Evolutionary conservation across 202 grass and related monocot genomes (phyloP).

Genomic region (Digitaria exilis): DNA sequence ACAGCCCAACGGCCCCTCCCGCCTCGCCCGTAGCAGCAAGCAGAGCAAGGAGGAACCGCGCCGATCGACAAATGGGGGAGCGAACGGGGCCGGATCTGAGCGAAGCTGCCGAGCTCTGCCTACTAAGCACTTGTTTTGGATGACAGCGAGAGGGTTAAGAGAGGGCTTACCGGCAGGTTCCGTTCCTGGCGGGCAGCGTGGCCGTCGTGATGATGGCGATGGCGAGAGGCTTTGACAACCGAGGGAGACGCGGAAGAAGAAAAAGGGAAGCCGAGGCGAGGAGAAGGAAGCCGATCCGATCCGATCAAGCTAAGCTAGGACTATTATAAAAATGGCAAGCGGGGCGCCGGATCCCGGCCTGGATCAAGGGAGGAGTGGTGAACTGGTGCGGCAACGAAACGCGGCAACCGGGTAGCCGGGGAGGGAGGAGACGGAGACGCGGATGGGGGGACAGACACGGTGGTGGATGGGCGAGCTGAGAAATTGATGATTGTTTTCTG

Average conservation of each 20-base stretch:
- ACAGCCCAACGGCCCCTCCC: not conserved
- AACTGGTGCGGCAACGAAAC: not conserved
- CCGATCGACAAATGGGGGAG: not conserved
- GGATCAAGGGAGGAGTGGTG: not conserved
- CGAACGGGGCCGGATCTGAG: not conserved
- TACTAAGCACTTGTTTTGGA: not conserved
- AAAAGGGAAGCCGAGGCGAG: not conserved
- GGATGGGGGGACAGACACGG: not conserved
- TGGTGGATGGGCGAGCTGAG: no score
- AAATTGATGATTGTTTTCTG: not conserved
- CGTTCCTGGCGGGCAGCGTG: not conserved
- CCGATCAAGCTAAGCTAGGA: not conserved
- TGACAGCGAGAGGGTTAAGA: not conserved
- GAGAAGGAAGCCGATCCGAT: not conserved
- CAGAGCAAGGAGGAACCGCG: not conserved
- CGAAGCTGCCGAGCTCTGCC: not conserved
- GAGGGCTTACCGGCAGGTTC: slow-evolving; percentile 17
- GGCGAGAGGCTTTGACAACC: not conserved
- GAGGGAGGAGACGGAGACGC: not conserved
- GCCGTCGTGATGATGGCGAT: not conserved
- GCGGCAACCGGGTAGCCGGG: not conserved
- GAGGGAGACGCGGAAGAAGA: not conserved
- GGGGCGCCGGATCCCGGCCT: not conserved
- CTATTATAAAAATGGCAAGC: not conserved
- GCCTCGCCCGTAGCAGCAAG: not conserved